These are phyloP conservation scores for Lactifluus echinatus DNA, from an alignment of 768 basidiomycete genomes.

Conservation along the genomic window DNA sequence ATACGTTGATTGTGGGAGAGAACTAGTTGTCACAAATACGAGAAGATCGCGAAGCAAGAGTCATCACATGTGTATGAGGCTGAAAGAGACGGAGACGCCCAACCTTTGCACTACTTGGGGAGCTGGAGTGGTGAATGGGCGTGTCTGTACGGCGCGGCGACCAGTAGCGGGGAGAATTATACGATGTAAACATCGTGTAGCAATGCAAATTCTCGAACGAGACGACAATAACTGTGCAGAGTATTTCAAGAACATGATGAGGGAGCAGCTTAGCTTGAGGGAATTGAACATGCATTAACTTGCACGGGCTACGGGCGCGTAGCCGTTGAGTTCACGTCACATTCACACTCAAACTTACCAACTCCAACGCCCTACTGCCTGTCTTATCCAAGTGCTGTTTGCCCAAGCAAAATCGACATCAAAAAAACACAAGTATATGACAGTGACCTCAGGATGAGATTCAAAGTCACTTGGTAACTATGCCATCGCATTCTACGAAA, in stretches of 20 bases:
- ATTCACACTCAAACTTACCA: not conserved
- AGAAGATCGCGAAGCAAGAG: not conserved
- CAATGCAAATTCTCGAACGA: not conserved
- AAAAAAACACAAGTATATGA: not conserved
- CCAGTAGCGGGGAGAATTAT: not conserved
- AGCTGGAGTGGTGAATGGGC: not conserved
- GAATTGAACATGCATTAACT: too few species aligned
- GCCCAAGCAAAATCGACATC: not conserved
- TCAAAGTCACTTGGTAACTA: not conserved
- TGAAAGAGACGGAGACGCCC: not conserved
- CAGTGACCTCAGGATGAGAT: not conserved
- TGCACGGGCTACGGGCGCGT: not conserved
- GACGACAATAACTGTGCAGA: not conserved
- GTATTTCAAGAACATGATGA: constrained; percentile 2
- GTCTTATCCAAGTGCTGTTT: not conserved
- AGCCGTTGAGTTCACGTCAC: not conserved
- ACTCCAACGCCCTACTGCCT: not conserved
- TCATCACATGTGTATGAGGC: not conserved
- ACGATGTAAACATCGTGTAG: not conserved
- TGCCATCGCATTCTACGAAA: not conserved
- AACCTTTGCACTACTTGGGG: constrained; percentile 13
- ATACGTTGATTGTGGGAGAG: constrained; percentile 34
- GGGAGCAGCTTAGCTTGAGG: not conserved
- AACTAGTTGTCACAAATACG: not conserved
- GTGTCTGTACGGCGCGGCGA: not conserved